phyloP scores from a whole-genome alignment of 2,329 filamentous ascomycete species.

The Ceratocystis destructans region DNA sequence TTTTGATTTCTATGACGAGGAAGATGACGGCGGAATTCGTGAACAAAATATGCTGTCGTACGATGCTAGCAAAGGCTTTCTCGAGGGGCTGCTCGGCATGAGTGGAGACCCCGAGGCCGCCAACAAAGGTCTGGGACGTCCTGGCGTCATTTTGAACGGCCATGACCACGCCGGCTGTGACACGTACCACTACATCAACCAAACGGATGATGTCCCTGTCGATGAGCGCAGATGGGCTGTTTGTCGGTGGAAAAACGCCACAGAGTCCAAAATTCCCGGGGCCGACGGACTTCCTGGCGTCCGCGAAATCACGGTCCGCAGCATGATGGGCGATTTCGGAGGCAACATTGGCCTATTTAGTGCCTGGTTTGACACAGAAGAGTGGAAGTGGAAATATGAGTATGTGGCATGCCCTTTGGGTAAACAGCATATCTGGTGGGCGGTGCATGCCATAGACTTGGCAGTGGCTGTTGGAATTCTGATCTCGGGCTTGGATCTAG shows the following conservation, averaged over 20 bases:
- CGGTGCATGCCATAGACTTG: constrained; percentile 10
- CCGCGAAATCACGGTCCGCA: constrained; percentile 82
- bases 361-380: constrained; percentile 67
- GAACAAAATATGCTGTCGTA: constrained; percentile 85
- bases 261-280: constrained; percentile 29
- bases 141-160: constrained; percentile 73
- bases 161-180: constrained; percentile 96
- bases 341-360: constrained; percentile 82
- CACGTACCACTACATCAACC: constrained; percentile 67
- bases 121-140: constrained; percentile 50
- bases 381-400: constrained; percentile 68
- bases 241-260: constrained; percentile 34
- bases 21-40: constrained; percentile 57
- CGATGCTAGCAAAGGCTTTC: constrained; percentile 57
- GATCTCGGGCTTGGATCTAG: constrained; percentile 4
- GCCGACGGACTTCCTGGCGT: constrained; percentile 45
- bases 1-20: constrained; percentile 59
- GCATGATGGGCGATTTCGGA: constrained; percentile 97
- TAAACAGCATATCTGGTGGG: constrained; percentile 88
- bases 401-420: constrained; percentile 68
- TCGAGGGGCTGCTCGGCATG: constrained; percentile 74
- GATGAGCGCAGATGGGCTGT: constrained; percentile 38
- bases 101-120: constrained; percentile 46
- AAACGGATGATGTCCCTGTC: constrained; percentile 33
- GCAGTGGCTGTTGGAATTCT: constrained; percentile 2